Evolutionary conservation across 495 filamentous ascomycete genomes (phyloP), one percentile per base, ranked within the genome.

Genomic region (Aspergillus sclerotioniger): DNA sequence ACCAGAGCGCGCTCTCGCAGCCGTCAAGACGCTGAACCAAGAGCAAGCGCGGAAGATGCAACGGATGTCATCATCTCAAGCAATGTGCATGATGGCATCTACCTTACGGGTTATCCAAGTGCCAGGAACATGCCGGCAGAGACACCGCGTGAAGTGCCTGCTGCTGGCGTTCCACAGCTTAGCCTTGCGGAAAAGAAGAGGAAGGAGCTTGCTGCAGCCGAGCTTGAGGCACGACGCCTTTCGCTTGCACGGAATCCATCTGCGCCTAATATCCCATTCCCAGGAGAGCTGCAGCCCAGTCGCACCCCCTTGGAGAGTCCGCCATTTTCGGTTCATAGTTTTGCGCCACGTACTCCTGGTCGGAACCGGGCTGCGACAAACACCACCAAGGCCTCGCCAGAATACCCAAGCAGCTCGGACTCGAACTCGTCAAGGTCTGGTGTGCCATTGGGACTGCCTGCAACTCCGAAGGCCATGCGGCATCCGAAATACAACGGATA

Each of bases 391-490:
- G 74, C 37, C 58, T 78, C 74, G 61, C 80, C 63, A 58, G 79
- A 63, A 68, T 82, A 60, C 67, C 73, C 65, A 68, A 78, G 71
- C 58, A 73, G 70, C 54, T 77, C 71, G 28, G 76, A 74, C 29
- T 78, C 76, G 0, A 67, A 66, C 55, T 77, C 76, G 0, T 73
- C 74, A 6, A 69, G 74, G 9, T 72, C 77, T 12, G 76, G 72
- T 0, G 62, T 63, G n/a, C 69, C 65, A 3, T 7, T 91, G 54
- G 91, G 91, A 3, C 78, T 96, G 1, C 90, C 91, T 43, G 89
- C 90, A 4, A 95, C 90, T 7, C 90, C 91, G 19, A 80, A 87
- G 72, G 90, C 90, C 3, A 94, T 95, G 90, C 82, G 88, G 25
- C 85, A 92, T 67, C 83, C 85, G 3, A 86, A 87, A 48, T 86